Evolutionary conservation across 208 protist genomes (phyloP).

Genomic region (Trypanosoma boissoni): DNA sequence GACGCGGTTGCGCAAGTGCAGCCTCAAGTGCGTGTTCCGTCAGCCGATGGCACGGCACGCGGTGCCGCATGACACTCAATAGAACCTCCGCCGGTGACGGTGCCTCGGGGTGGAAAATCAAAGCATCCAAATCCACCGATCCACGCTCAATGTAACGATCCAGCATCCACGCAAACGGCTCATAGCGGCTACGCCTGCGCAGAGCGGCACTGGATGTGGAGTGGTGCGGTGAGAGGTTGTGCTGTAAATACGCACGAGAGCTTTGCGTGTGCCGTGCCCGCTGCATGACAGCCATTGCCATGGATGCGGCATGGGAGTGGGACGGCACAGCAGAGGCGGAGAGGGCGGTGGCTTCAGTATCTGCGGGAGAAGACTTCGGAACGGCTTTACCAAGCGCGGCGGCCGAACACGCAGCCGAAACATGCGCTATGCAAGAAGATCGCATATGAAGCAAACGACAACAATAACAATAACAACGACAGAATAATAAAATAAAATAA

Average conservation of each 20-base stretch:
- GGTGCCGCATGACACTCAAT: slow-evolving; percentile 39
- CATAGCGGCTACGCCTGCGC: slow-evolving; percentile 38
- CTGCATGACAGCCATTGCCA: too few species aligned
- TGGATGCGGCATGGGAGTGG: too few species aligned
- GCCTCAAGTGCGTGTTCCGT: slow-evolving; percentile 39
- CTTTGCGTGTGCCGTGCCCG: too few species aligned
- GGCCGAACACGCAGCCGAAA: slow-evolving; percentile 8
- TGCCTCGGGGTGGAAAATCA: slow-evolving; percentile 64
- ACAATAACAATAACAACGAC: background rate
- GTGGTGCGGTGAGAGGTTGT: slow-evolving; percentile 2
- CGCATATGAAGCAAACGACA: slow-evolving; percentile 11
- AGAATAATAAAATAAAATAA: slow-evolving; percentile 8
- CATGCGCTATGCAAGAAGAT: background rate
- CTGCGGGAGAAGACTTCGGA: too few species aligned
- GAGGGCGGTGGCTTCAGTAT: too few species aligned
- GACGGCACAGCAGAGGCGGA: too few species aligned
- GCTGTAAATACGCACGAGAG: background rate
- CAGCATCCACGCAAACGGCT: slow-evolving; percentile 53
- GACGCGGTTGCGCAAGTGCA: slow-evolving; percentile 17
- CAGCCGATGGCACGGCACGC: slow-evolving; percentile 46
- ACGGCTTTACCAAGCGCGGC: slow-evolving; percentile 5
- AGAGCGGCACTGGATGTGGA: background rate
- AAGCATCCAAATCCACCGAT: slow-evolving; percentile 25
- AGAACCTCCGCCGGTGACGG: slow-evolving; percentile 56
- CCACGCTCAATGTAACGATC: slow-evolving; percentile 62